Conservation (phyloP, 2,329 filamentous ascomycete genomes). For the Thelonectria discophora region DNA sequence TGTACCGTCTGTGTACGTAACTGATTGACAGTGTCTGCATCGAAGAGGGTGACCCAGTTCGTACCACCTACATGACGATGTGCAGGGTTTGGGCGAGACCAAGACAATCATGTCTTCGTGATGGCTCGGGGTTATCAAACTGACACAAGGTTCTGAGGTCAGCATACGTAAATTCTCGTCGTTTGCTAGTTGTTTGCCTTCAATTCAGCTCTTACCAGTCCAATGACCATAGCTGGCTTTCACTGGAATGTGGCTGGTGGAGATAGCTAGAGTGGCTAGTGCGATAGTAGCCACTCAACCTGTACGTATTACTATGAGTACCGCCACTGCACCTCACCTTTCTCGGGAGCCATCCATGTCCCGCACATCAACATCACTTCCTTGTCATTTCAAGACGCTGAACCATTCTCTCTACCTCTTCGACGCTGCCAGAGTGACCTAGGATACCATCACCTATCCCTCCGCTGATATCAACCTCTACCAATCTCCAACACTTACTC, state of each 20-base stretch:
- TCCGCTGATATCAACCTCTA: not conserved
- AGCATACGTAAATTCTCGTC: not conserved
- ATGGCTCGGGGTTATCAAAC: not conserved
- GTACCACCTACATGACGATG: not conserved
- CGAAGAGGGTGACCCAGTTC: constrained; percentile 2
- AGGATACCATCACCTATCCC: not conserved
- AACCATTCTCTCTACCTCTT: constrained; percentile 12
- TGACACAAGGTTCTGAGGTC: not conserved
- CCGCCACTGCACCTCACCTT: constrained; percentile 15
- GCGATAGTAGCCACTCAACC: constrained; percentile 11
- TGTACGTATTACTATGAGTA: not conserved
- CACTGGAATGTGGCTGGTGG: constrained; percentile 17
- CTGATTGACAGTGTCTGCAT: not conserved
- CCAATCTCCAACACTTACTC: not conserved
- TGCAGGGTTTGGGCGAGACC: too few species aligned
- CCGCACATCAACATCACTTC: constrained; percentile 22
- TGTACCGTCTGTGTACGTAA: not conserved
- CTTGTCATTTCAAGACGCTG: constrained; percentile 8
- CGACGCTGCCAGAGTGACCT: not conserved
- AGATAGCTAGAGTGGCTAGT: constrained; percentile 13
- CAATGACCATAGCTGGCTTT: not conserved
- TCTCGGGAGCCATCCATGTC: constrained; percentile 8
- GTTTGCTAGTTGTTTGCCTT: not conserved
- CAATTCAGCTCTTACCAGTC: not conserved
- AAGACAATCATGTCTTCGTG: not conserved